These are phyloP conservation scores for Aspergillus asperescens DNA, from an alignment of 495 filamentous ascomycete genomes.

Conservation along the genomic window DNA sequence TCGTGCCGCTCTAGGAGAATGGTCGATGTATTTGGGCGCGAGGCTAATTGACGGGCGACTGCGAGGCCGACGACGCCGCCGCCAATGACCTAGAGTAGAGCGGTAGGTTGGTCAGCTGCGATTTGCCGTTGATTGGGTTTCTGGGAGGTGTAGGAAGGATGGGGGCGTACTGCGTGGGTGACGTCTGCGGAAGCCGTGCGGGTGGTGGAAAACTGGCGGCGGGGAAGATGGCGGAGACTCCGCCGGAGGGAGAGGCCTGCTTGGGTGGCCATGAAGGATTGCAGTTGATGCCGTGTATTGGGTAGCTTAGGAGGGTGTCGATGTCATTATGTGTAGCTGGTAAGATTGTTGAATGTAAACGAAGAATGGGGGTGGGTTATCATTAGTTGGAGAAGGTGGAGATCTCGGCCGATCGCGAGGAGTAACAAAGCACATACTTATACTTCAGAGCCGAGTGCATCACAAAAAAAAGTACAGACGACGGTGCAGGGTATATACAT, in stretches of 20 bases:
- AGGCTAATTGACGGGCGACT: conserved; percentile 72
- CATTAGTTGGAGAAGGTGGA: conserved; percentile 11
- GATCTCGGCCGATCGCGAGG: background rate
- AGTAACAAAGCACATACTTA: background rate
- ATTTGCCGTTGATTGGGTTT: background rate
- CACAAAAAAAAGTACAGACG: background rate
- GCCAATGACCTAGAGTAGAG: conserved; percentile 63
- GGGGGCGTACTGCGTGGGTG: conserved; percentile 63
- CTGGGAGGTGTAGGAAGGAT: background rate
- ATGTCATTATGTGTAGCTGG: background rate
- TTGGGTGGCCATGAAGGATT: conserved; percentile 19
- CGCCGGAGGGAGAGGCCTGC: conserved; percentile 13
- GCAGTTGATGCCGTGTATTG: background rate
- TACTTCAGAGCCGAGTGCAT: background rate
- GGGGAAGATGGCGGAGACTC: conserved; percentile 14
- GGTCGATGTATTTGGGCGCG: conserved; percentile 56
- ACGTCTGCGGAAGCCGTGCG: conserved; percentile 55
- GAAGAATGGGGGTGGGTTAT: no score
- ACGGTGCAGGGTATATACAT: background rate
- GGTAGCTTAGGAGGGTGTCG: background rate
- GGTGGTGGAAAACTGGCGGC: conserved; percentile 40
- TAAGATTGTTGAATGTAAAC: background rate
- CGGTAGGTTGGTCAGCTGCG: conserved; percentile 6
- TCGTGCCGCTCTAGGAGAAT: conserved; percentile 79
- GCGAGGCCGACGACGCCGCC: conserved; percentile 88